Evolutionary conservation across 441 rosid genomes (phyloP).

Genomic region (Pelargonium australe): DNA sequence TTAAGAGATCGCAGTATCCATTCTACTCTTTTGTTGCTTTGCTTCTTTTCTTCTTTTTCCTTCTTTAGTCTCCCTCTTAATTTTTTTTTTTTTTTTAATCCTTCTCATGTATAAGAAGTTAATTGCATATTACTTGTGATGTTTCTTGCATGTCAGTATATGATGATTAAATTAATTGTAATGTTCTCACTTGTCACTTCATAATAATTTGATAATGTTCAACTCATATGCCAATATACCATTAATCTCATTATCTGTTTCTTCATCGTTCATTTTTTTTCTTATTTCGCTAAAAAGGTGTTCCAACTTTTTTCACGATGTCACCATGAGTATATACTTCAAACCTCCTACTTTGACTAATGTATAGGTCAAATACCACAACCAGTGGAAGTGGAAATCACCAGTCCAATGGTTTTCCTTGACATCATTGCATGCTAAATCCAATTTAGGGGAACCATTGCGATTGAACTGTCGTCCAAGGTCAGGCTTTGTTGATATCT

Average conservation of each 20-base stretch:
- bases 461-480: constrained; percentile 57
- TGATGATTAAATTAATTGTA: too few relatives aligned
- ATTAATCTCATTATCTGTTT: constrained; percentile 6
- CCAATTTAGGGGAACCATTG: constrained; percentile 62
- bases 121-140: not conserved
- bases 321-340: constrained; percentile 10
- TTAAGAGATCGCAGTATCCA: not conserved
- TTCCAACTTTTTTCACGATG: constrained; percentile 1
- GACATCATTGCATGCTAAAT: constrained; percentile 72
- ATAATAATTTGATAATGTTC: too few relatives aligned
- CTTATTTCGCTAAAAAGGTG: not conserved
- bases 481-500: constrained; percentile 67
- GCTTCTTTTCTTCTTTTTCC: not conserved
- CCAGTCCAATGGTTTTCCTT: constrained; percentile 79
- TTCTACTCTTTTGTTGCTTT: not conserved
- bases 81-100: not conserved
- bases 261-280: constrained; percentile 6
- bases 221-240: not conserved
- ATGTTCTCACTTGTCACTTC: too few relatives aligned
- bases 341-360: constrained; percentile 19
- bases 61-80: not conserved
- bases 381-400: constrained; percentile 60
- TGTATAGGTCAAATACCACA: constrained; percentile 71
- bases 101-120: not conserved
- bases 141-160: too few relatives aligned